Conservation (phyloP, 75 land plant species). For the Cupressus sempervirens region DNA sequence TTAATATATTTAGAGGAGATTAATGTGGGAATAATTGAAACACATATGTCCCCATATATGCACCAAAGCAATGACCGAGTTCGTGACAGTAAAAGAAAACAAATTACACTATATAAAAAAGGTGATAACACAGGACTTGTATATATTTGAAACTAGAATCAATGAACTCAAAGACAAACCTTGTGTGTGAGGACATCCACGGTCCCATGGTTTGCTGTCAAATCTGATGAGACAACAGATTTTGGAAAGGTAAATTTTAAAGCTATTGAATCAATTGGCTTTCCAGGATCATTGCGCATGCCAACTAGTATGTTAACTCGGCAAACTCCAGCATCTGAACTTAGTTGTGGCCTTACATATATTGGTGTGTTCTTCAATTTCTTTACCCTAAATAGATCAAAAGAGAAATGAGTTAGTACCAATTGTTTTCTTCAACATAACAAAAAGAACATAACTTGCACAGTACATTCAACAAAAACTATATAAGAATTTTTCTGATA, state of each 20-base stretch:
- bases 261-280: slow-evolving; percentile 65
- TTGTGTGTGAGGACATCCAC: slow-evolving; percentile 62
- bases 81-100: not conserved
- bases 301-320: slow-evolving; percentile 80
- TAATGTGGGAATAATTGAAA: not conserved
- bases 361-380: slow-evolving; percentile 68
- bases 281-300: slow-evolving; percentile 87
- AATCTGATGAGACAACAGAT: slow-evolving; percentile 70
- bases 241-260: slow-evolving; percentile 75
- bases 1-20: not conserved
- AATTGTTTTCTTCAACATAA: not conserved
- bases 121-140: not conserved
- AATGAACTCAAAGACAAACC: slow-evolving; percentile 23
- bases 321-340: slow-evolving; percentile 71
- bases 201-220: slow-evolving; percentile 87
- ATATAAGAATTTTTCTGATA: not conserved
- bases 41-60: not conserved
- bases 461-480: not conserved
- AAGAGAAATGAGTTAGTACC: not conserved
- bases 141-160: not conserved
- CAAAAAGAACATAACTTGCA: not conserved
- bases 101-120: not conserved
- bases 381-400: slow-evolving; percentile 40
- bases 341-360: slow-evolving; percentile 89
- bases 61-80: not conserved